A percentile compares a stretch with the other conserved stretches of the same genome.
These are phyloP conservation scores for Arthrobotrys conoides DNA, from an alignment of 2,329 filamentous ascomycete genomes.

Conservation along the genomic window DNA sequence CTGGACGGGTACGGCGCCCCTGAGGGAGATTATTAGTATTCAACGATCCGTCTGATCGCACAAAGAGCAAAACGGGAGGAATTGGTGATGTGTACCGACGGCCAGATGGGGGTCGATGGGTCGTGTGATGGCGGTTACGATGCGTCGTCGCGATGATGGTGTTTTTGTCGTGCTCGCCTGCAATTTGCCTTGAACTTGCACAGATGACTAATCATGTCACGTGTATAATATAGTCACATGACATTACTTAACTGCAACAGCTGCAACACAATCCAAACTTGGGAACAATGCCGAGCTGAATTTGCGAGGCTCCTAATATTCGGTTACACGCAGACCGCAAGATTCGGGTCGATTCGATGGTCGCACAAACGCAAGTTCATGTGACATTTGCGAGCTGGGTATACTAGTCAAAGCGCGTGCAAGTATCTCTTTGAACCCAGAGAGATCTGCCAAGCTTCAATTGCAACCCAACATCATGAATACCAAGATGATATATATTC, in stretches of 20 bases:
- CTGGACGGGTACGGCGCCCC: constrained; percentile 37
- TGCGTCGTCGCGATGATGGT: constrained; percentile 45
- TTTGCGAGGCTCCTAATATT: neutral
- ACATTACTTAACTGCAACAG: neutral
- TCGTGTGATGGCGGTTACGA: constrained; percentile 38
- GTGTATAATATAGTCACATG: constrained; percentile 52
- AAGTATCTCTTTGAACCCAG: too few relatives aligned
- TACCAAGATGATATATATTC: too few relatives aligned
- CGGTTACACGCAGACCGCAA: too few relatives aligned
- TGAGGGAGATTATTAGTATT: constrained; percentile 50
- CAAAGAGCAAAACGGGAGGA: constrained; percentile 11
- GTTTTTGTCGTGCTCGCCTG: constrained; percentile 30
- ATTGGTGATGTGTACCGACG: constrained; percentile 50
- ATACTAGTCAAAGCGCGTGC: too few relatives aligned
- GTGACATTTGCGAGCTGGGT: too few relatives aligned
- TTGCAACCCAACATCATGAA: too few relatives aligned
- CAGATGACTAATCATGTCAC: constrained; percentile 49
- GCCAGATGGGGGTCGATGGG: constrained; percentile 23
- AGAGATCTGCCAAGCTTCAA: too few relatives aligned
- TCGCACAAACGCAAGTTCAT: too few relatives aligned
- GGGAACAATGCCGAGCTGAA: neutral
- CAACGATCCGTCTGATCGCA: constrained; percentile 6
- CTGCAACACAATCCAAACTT: neutral
- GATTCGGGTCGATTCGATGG: too few relatives aligned
- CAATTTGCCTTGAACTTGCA: constrained; percentile 2